Base-by-base conservation (phyloP, 1,139 yeast genomes). In the Suhomyces bribrorum region DNA sequence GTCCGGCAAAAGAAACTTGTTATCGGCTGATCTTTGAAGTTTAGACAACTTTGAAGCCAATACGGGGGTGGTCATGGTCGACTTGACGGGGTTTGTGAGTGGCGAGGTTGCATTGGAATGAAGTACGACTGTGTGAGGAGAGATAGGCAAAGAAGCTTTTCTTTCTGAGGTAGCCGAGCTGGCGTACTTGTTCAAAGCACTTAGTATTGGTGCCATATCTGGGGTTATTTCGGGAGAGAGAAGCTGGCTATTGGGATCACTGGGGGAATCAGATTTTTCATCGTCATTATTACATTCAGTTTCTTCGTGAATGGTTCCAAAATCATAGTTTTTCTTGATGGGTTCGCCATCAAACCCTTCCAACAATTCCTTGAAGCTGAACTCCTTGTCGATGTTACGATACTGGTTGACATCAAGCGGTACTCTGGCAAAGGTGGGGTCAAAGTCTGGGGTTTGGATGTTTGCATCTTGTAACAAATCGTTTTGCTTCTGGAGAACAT, bases 321-420 rank as follows among this genome's bases (percentile, higher is more conserved):
- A 38, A 16, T 34, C 25, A 11, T 33, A 25, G 15, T 28, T 38
- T 12, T 27, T 26, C 16, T 13, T 20, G 29, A 26, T 13, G 4
- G 29, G 35, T 9, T 34, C 36, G 31, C 20, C 14, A n/a, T 40
- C 45, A 12, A 36, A 15, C 9, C 45, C 52, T 16, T 25, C 32
- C 25, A 44, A 32, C 49, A 64, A 58, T n/a, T 61, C 58, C 38
- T 68, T 69, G 50, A 81, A 81, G 48, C 67, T 66, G 50, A 73
- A 81, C 1, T 79, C 83, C 35, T 63, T 64, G 40, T 79, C 83
- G 26, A 81, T 73, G 48, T 80, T 70, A 50, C 87, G 66, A 52
- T 80, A 81, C 31, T 64, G 68, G 45, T 79, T 81, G 17, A 82
- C 76, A 52, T 80, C 75, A 15, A 81, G 62, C 15, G 79, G 80